Base-by-base conservation (phyloP, 257 asterid species). In the Petunia secreta region DNA sequence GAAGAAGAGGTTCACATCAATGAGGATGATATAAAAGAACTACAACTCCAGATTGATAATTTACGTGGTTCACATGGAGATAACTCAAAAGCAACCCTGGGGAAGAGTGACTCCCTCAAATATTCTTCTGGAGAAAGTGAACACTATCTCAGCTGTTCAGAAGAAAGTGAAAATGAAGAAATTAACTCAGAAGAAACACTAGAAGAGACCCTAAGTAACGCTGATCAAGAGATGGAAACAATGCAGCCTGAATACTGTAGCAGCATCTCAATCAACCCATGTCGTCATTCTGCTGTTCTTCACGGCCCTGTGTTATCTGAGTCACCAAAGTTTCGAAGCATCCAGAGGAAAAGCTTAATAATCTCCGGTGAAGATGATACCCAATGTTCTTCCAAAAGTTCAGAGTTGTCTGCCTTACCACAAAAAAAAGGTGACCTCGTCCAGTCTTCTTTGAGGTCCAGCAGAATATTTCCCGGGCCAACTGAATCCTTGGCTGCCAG, bases 401-500 rank as follows among this genome's bases (percentile, higher is more conserved):
- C 87, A 54, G 89, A 83, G 41, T 80, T 78, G 74, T 75, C 83
- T 6, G 34, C 81, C 68, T 84, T 80, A 68, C 89, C 89, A 36
- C 85, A 85, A 57, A 91, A 90, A 80, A 73, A 82, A 69, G 65
- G 89, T 55, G 91, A 87, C 57, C 86, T 54, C 46, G 66, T 87
- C 25, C 87, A 81, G 65, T 90, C 95, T 68, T 94, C 98, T 63
- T 82, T 96, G 74, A 88, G 97, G 87, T 92, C 97, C 15, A 96
- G 97, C 82, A 88, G 89, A 84, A 82, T 89, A 40, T 90, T 92
- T 84, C 89, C 91, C 15, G 97, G 97, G 66, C 90, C 92, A 36
- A 85, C 97, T 0, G 97, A 96, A 80, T 90, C 95, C 76, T 84
- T 96, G 86, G 98, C 91, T 81, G 97, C 98, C 52, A 96, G 99